Percentiles rank a stretch among this genome's conserved stretches.
Evolutionary conservation across 306 rosid species (phyloP).

Genomic region (Lathyrus aphaca): DNA sequence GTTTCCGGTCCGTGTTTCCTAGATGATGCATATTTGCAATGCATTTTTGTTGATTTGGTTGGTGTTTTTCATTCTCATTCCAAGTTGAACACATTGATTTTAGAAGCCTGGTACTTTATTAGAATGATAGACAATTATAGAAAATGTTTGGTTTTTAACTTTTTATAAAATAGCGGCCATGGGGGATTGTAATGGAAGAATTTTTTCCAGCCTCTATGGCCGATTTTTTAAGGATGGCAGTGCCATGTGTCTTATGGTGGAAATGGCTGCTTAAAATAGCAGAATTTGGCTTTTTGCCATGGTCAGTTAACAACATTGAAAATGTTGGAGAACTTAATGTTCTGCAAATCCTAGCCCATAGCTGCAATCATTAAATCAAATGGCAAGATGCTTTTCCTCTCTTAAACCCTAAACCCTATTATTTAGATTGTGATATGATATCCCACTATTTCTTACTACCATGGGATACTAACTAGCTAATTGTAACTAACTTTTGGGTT

Average conservation of each 20-base stretch:
- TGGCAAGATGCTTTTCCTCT: background rate
- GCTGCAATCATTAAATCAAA: background rate
- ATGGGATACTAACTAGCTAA: background rate
- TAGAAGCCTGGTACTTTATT: background rate
- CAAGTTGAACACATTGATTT: background rate
- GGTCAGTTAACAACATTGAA: no score
- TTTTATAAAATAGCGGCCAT: background rate
- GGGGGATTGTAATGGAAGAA: background rate
- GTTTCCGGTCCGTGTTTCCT: no score
- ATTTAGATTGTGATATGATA: background rate
- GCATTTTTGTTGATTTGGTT: slow-evolving; percentile 13
- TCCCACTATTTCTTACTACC: background rate
- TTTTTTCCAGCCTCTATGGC: no score
- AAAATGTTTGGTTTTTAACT: background rate
- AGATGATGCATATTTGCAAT: background rate
- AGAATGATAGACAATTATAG: slow-evolving; percentile 1
- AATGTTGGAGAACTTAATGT: no score
- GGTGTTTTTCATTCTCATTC: slow-evolving; percentile 4
- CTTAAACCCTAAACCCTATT: background rate
- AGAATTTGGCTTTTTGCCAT: no score
- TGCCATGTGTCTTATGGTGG: no score
- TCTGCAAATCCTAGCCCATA: no score
- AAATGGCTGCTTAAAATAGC: no score
- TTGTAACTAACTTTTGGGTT: background rate
- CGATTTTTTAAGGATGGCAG: no score